Evolutionary conservation across 2,329 filamentous ascomycete species (phyloP), one percentile per base, ranked within the genome.

Genomic region (Cadophora malorum): DNA sequence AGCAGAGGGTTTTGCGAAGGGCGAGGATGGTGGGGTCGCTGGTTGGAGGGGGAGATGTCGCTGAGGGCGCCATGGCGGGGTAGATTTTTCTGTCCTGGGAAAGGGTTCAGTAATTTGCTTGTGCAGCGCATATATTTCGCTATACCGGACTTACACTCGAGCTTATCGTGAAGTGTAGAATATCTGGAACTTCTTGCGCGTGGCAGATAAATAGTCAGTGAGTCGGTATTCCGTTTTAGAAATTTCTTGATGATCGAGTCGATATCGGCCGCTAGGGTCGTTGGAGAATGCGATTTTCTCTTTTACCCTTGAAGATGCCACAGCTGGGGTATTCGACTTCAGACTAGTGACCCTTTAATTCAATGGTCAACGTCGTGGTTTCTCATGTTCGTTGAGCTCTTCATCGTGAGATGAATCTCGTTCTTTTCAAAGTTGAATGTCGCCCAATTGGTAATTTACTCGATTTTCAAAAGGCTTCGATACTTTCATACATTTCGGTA

Each of bases 1-100:
- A 91, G 75, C 86, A 90, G 69, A 99, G 88, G 68, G 90, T 91
- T 76, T 91, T 86, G 77, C 93, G 90, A 63, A 96, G 79, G 41
- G 79, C 76, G 53, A 78, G 70, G 69, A 85, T 78, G 8, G 81
- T 81, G 64, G 76, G 72, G 68, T 80, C 78, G 19, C 68, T 63
- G 14, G 62, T 49, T 28, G 71, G 58, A 55, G 70, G 52, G 28
- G 73, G 72, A 38, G 71, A 77, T n/a, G 73, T 76, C 45, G 76
- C 73, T 70, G 76, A 75, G 49, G 76, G 74, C 21, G 77, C 67
- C 78, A 81, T 81, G 53, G 62, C 67, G 63, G 63, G 63, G 50
- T 67, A 45, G 35, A 45, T 55, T 60, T 64, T 45, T 56, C n/a
- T 47, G 45, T 47, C 45, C 28, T 47, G 14, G 6, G 16, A 28